These are phyloP conservation scores for Ilex aquifolium DNA, from an alignment of 257 asterid species.

Conservation along the genomic window DNA sequence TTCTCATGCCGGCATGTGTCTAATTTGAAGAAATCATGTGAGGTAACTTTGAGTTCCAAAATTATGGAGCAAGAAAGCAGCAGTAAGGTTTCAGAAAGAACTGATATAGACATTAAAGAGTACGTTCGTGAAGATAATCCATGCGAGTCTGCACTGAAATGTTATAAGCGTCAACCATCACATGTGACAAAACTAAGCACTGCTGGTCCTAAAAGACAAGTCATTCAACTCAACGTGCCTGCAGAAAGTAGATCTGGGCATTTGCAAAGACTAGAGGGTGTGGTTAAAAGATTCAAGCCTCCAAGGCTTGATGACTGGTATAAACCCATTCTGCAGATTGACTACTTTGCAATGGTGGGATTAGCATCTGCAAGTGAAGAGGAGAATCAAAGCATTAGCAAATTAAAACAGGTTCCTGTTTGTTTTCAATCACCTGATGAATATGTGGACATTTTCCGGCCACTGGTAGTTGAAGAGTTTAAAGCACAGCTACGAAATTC, in stretches of 20 bases:
- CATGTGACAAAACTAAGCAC: constrained; percentile 35
- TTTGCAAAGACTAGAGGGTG: constrained; percentile 39
- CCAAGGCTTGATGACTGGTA: constrained; percentile 92
- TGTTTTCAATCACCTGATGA: constrained; percentile 75
- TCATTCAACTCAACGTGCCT: constrained; percentile 74
- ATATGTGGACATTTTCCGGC: constrained; percentile 83
- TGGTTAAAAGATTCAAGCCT: constrained; percentile 65
- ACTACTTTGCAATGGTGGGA: constrained; percentile 80
- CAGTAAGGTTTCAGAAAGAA: constrained; percentile 27
- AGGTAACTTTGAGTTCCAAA: constrained; percentile 18
- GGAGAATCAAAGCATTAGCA: constrained; percentile 36
- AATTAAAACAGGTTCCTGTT: constrained; percentile 82
- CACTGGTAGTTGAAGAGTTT: constrained; percentile 85
- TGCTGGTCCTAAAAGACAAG: constrained; percentile 72
- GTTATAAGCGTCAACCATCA: constrained; percentile 45
- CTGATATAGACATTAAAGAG: constrained; percentile 33
- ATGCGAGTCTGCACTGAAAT: constrained; percentile 70
- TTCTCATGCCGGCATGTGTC: constrained; percentile 27
- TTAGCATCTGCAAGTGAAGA: constrained; percentile 48
- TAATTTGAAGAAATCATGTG: constrained; percentile 28
- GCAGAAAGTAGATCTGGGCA: constrained; percentile 42
- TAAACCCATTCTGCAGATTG: constrained; percentile 69
- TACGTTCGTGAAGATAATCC: constrained; percentile 47
- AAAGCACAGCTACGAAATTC: constrained; percentile 88
- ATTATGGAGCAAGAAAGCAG: constrained; percentile 28